A percentile compares a stretch with the other conserved stretches of the same genome.
Evolutionary conservation across 441 rosid species (phyloP).

Genomic region (Hura crepitans): DNA sequence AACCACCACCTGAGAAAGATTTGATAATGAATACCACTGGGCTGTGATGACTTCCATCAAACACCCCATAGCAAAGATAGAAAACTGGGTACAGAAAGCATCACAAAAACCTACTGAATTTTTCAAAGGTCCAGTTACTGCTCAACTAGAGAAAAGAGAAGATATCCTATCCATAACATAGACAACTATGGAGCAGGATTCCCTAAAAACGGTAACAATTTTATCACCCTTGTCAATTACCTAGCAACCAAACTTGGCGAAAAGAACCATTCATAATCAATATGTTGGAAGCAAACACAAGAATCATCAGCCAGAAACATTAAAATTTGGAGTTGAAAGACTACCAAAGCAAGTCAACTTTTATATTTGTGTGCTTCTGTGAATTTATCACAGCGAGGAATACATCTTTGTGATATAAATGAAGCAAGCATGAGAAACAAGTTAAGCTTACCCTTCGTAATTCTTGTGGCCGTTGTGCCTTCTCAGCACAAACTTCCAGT

Average conservation of each 20-base stretch:
- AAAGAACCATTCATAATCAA: not conserved
- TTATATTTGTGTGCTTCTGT: not conserved
- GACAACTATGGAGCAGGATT: not conserved
- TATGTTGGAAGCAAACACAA: not conserved
- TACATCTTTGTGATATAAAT: not conserved
- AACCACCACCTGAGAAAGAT: not conserved
- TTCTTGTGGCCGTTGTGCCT: conserved; percentile 32
- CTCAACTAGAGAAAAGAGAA: not conserved
- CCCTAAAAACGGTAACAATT: not conserved
- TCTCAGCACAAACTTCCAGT: conserved; percentile 27
- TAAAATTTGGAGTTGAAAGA: not conserved
- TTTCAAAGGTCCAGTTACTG: not conserved
- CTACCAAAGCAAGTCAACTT: not conserved
- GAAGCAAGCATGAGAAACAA: conserved; percentile 6
- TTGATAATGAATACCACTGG: not conserved
- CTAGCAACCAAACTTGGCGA: not conserved
- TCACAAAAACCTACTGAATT: no score
- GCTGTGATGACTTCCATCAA: not conserved
- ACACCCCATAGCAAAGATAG: not conserved
- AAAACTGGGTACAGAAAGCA: not conserved
- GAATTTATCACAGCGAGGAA: not conserved
- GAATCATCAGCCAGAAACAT: not conserved
- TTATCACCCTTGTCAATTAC: not conserved
- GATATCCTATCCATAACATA: not conserved
- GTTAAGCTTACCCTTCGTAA: conserved; percentile 58